Percentiles rank a stretch among this genome's conserved stretches.
phyloP scores from a whole-genome alignment of 2,329 filamentous ascomycete genomes.

The Tolypocladium sp. region DNA sequence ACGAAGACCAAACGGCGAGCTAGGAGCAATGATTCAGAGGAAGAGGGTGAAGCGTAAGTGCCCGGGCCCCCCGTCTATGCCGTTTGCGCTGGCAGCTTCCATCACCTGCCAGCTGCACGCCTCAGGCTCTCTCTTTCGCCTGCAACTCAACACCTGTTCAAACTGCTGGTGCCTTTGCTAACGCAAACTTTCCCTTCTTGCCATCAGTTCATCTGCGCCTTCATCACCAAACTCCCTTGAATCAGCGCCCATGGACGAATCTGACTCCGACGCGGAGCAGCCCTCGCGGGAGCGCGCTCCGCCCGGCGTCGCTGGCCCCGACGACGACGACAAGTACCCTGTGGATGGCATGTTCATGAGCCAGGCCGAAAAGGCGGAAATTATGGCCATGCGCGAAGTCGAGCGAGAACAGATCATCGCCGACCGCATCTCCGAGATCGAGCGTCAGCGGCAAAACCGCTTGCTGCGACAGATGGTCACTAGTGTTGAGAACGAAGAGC shows the following conservation, averaged over 20 bases:
- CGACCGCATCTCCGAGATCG: conserved; percentile 74
- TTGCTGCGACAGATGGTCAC: conserved; percentile 70
- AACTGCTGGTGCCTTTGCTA: conserved; percentile 1
- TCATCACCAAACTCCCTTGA: conserved; percentile 65
- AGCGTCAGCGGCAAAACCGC: conserved; percentile 72
- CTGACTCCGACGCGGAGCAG: conserved; percentile 50
- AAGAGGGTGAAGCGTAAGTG: conserved; percentile 49
- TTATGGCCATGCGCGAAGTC: conserved; percentile 82
- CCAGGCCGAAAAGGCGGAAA: conserved; percentile 63
- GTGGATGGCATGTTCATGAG: conserved; percentile 80
- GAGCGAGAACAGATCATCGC: conserved; percentile 85
- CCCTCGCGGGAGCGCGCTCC: conserved; percentile 31
- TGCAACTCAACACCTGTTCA: background rate
- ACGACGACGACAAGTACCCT: conserved; percentile 63
- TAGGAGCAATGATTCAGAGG: conserved; percentile 39
- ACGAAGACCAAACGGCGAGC: conserved; percentile 42
- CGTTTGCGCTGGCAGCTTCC: background rate
- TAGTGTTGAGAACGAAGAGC: conserved; percentile 55
- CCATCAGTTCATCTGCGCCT: conserved; percentile 55
- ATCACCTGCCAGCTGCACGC: background rate
- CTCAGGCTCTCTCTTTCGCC: background rate
- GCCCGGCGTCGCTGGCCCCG: conserved; percentile 35
- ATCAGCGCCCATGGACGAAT: conserved; percentile 86
- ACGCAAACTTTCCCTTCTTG: background rate
- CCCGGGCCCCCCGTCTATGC: background rate